A percentile compares a stretch with the other conserved stretches of the same genome.
phyloP scores from a whole-genome alignment of 176 grass and related monocot species.

The Raddia guianensis region DNA sequence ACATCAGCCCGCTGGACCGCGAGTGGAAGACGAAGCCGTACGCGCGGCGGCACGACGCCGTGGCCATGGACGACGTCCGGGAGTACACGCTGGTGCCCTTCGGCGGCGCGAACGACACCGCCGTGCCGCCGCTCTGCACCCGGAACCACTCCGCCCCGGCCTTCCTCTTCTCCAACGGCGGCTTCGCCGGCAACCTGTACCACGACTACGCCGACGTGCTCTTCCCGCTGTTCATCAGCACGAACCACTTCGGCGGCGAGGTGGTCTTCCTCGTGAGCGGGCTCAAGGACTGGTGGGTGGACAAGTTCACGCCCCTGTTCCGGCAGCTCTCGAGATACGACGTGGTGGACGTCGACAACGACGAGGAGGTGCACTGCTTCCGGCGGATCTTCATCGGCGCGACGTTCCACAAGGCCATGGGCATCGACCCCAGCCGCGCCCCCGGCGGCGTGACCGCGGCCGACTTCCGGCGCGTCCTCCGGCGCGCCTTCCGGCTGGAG shows the following conservation, averaged over 20 bases:
- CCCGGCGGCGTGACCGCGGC: conserved; percentile 45
- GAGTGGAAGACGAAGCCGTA: conserved; percentile 81
- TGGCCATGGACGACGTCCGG: conserved; percentile 67
- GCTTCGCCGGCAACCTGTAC: conserved; percentile 89
- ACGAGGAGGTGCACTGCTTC: conserved; percentile 78
- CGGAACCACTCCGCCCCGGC: conserved; percentile 66
- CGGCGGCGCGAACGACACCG: conserved; percentile 21
- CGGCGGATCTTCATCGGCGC: conserved; percentile 56
- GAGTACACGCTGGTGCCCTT: conserved; percentile 73
- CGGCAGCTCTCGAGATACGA: conserved; percentile 70
- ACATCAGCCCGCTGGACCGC: conserved; percentile 51
- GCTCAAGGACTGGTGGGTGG: conserved; percentile 77
- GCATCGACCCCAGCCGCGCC: conserved; percentile 49
- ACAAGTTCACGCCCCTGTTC: conserved; percentile 73
- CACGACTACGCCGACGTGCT: conserved; percentile 92
- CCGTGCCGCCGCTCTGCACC: conserved; percentile 64
- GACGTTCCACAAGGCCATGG: conserved; percentile 77
- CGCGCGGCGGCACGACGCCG: conserved; percentile 65
- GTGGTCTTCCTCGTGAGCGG: conserved; percentile 64
- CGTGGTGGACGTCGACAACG: conserved; percentile 71
- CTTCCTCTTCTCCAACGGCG: conserved; percentile 80
- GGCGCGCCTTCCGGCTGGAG: conserved; percentile 62
- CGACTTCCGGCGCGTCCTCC: conserved; percentile 78
- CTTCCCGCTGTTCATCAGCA: conserved; percentile 71
- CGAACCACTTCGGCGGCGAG: conserved; percentile 67